These are phyloP conservation scores for Sphaerostilbella broomeana DNA, from an alignment of 2,329 filamentous ascomycete species.

Conservation along the genomic window DNA sequence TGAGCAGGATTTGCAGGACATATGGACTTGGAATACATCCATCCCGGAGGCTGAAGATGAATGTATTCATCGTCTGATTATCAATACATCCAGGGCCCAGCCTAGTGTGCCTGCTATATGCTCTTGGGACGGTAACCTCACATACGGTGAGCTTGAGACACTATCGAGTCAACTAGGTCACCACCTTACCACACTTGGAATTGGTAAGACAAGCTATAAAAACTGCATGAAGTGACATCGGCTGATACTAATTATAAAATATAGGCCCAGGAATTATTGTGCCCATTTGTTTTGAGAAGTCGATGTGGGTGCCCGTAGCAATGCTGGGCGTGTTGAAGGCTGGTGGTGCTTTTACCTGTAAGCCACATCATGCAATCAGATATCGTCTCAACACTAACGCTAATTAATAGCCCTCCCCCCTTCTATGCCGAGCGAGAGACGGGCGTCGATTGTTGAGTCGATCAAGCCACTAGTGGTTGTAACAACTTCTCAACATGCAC, in stretches of 20 bases:
- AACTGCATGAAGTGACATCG: too few relatives aligned
- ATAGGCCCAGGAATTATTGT: slow-evolving; percentile 21
- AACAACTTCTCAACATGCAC: slow-evolving; percentile 10
- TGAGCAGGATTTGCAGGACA: slow-evolving; percentile 15
- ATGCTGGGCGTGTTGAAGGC: slow-evolving; percentile 20
- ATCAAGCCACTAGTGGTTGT: slow-evolving; percentile 17
- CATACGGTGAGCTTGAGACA: slow-evolving; percentile 31
- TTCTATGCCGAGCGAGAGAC: slow-evolving; percentile 15
- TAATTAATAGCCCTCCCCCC: slow-evolving; percentile 26
- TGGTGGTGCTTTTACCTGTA: slow-evolving; percentile 20
- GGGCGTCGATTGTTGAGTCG: slow-evolving; percentile 15
- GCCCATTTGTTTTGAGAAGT: slow-evolving; percentile 22
- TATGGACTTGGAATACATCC: slow-evolving; percentile 17
- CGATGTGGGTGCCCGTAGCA: slow-evolving; percentile 19
- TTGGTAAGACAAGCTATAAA: too few relatives aligned
- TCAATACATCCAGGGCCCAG: slow-evolving; percentile 11
- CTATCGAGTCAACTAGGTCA: slow-evolving; percentile 13
- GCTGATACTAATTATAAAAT: too few relatives aligned
- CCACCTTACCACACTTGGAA: slow-evolving; percentile 16
- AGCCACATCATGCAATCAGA: too few relatives aligned
- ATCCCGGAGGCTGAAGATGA: slow-evolving; percentile 15
- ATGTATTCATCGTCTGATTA: slow-evolving; percentile 16
- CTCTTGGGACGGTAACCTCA: slow-evolving; percentile 29
- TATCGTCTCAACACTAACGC: too few relatives aligned
- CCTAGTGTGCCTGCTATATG: slow-evolving; percentile 18